These are phyloP conservation scores for Cymodocea nodosa DNA, from an alignment of 116 monocot species.

Conservation along the genomic window DNA sequence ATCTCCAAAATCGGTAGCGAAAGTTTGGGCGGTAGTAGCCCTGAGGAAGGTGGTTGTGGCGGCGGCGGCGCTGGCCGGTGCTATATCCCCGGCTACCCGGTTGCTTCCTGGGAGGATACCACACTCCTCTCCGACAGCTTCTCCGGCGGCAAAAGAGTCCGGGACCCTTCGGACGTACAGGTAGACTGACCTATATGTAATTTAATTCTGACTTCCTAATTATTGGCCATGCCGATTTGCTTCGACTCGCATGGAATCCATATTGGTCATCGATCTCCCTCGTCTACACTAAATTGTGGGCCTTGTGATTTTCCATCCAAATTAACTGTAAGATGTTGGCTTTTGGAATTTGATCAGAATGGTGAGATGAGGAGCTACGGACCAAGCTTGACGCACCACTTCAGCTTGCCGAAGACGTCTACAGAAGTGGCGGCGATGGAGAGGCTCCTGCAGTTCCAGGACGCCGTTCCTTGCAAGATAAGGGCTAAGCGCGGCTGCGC, in stretches of 20 bases:
- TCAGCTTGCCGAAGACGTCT: conserved; percentile 53
- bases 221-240: no score
- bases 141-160: conserved; percentile 27
- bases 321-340: neutral
- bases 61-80: conserved; percentile 8
- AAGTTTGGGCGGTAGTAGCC: conserved; percentile 28
- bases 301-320: no score
- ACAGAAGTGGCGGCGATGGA: conserved; percentile 61
- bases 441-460: conserved; percentile 85
- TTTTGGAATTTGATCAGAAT: neutral
- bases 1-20: conserved; percentile 72
- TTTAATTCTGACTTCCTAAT: no score
- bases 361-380: conserved; percentile 17
- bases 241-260: no score
- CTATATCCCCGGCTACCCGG: conserved; percentile 36
- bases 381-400: conserved; percentile 39
- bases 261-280: no score
- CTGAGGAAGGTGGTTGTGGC: conserved; percentile 18
- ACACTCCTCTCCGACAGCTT: conserved; percentile 37
- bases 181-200: conserved; percentile 7
- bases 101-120: conserved; percentile 63
- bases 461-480: conserved; percentile 90
- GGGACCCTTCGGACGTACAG: conserved; percentile 40
- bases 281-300: no score
- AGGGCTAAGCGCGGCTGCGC: conserved; percentile 94